Evolutionary conservation across 192 early-diverging fungal genomes (phyloP), one percentile per base, ranked within the genome.

Genomic region (Backusella liffmaniae): DNA sequence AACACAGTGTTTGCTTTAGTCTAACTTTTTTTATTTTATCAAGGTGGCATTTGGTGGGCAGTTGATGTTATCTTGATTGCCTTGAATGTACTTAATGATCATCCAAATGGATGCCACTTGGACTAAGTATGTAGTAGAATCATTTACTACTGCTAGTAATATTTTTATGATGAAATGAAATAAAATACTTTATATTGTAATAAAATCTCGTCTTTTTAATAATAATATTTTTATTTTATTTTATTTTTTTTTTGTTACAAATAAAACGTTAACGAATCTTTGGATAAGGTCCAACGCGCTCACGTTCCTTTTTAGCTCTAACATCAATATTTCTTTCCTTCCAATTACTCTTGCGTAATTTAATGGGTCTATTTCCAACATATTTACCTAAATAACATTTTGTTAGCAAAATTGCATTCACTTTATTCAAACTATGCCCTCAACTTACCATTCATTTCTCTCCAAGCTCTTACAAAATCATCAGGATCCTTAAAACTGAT

Each of bases 351-450:
- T 97, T 97, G 39, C 95, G 90, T 46, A 99, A 88, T 77, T 95
- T 97, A 73, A 99, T 96, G 4, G 97, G 97, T 56, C 96, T 83
- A 75, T 94, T 96, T 35, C 97, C 97, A 5, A 99, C 92, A 80
- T 97, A 99, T 84, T 99, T 98, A 53, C 92, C 93, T 94, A 39
- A 39, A 32, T 32, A 32, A 10, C 37, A 39, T 39, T 10, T 1
- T 9, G 37, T 39, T 39, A 39, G 37, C 32, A 30, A 30, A 30
- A 2, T 1, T 30, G 1, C 9, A 37, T 37, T 39, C 37, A 39
- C 10, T 32, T 32, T 32, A 32, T 32, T 32, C 32, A 32, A 32
- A 32, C 32, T 1, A 30, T 32, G 2, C 0, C 30, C 32, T 2
- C 32, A 32, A 3, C 68, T 76, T 85, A 91, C 96, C 96, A 81